These are phyloP conservation scores for Kwoniella europaea DNA, from an alignment of 768 basidiomycete species.

Conservation along the genomic window DNA sequence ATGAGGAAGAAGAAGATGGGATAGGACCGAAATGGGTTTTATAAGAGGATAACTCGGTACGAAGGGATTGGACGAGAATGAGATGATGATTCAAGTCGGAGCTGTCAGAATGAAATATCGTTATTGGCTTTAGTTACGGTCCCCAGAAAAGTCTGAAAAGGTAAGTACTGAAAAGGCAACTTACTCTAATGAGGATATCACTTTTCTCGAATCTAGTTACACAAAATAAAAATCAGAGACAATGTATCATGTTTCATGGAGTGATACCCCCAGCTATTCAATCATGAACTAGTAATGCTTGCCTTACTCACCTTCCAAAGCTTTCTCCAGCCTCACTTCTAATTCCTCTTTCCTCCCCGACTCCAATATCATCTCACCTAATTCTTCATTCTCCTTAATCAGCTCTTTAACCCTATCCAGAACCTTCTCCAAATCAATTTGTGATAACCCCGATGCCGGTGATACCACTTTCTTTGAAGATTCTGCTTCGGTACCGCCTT, in stretches of 20 bases:
- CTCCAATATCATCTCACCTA: conserved; percentile 49
- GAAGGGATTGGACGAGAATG: conserved; percentile 28
- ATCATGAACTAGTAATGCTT: neutral
- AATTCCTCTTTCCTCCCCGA: conserved; percentile 26
- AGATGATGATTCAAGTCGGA: conserved; percentile 45
- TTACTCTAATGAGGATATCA: conserved; percentile 47
- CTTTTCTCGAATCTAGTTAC: conserved; percentile 37
- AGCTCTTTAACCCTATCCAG: conserved; percentile 45
- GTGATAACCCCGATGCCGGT: neutral
- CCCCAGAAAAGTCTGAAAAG: no score
- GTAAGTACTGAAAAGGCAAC: conserved; percentile 10
- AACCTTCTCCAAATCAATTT: conserved; percentile 41
- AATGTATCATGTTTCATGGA: neutral
- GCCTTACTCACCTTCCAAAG: conserved; percentile 40
- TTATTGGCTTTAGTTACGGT: no score
- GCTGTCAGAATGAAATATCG: conserved; percentile 14
- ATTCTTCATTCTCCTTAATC: conserved; percentile 48
- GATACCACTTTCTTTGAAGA: neutral
- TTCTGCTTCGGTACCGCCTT: neutral
- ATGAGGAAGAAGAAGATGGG: conserved; percentile 6
- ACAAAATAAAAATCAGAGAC: no score
- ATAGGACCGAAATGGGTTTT: conserved; percentile 29
- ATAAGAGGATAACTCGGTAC: conserved; percentile 31
- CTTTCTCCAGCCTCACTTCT: conserved; percentile 37
- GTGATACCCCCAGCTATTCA: neutral